A percentile compares a stretch with the other conserved stretches of the same genome.
These are phyloP conservation scores for Solanum pinnatisectum DNA, from an alignment of 257 asterid genomes.

Conservation along the genomic window DNA sequence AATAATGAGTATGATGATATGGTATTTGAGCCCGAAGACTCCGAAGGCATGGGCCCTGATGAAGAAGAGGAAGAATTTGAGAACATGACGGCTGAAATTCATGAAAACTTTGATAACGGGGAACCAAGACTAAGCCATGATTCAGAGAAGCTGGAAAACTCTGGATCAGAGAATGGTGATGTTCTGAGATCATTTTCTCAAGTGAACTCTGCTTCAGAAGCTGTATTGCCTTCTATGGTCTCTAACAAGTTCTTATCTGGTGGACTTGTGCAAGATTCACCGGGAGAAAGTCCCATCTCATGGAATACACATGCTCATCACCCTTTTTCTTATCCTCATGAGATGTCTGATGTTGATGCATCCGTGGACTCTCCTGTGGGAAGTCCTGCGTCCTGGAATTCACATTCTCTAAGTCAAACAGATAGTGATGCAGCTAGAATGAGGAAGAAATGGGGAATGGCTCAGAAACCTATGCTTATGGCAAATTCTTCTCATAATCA, in stretches of 20 bases:
- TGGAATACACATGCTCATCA: constrained; percentile 34
- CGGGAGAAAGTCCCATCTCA: constrained; percentile 38
- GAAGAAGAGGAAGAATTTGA: constrained; percentile 51
- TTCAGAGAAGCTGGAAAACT: constrained; percentile 26
- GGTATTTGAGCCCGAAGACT: constrained; percentile 44
- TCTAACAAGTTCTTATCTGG: constrained; percentile 21
- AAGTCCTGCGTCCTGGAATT: constrained; percentile 82
- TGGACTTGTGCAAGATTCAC: constrained; percentile 54
- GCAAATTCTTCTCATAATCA: constrained; percentile 42
- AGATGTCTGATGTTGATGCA: constrained; percentile 74
- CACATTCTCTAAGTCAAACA: constrained; percentile 52
- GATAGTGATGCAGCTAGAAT: constrained; percentile 71
- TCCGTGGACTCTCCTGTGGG: constrained; percentile 60
- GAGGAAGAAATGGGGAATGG: constrained; percentile 89
- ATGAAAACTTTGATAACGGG: constrained; percentile 1
- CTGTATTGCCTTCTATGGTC: constrained; percentile 36
- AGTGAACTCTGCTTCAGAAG: constrained; percentile 42
- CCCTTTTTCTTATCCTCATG: constrained; percentile 62
- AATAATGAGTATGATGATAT: constrained; percentile 40
- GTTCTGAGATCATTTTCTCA: constrained; percentile 32
- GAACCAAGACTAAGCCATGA: constrained; percentile 20
- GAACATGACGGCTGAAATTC: constrained; percentile 12
- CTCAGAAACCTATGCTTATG: constrained; percentile 55
- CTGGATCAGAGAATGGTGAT: constrained; percentile 60
- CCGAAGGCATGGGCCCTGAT: constrained; percentile 27